These are phyloP conservation scores for Suillus subaureus DNA, from an alignment of 768 basidiomycete species.

Conservation along the genomic window DNA sequence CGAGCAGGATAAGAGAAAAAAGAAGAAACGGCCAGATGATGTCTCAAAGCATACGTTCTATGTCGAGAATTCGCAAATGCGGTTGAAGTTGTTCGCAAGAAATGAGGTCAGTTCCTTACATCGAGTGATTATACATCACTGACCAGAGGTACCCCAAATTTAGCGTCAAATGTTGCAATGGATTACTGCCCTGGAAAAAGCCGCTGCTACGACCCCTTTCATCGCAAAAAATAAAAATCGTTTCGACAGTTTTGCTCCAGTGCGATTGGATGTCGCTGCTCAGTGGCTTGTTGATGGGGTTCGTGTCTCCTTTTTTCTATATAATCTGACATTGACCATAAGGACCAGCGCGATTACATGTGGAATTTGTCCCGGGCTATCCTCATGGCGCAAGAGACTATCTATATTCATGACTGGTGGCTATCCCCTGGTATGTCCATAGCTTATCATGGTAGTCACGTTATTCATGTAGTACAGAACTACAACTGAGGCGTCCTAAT, in stretches of 20 bases:
- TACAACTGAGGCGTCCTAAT: constrained; percentile 82
- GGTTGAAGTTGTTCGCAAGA: constrained; percentile 81
- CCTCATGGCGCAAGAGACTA: constrained; percentile 80
- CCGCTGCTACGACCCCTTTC: constrained; percentile 76
- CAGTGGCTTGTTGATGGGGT: constrained; percentile 99
- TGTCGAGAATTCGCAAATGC: constrained; percentile 88
- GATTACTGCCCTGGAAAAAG: constrained; percentile 87
- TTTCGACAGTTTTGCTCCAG: constrained; percentile 94
- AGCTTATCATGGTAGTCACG: constrained; percentile 7
- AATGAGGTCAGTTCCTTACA: constrained; percentile 62
- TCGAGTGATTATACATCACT: constrained; percentile 1
- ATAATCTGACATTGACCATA: background rate
- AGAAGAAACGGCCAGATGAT: constrained; percentile 52
- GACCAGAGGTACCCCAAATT: background rate
- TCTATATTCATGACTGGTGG: constrained; percentile 99
- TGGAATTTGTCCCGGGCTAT: constrained; percentile 96
- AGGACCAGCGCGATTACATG: constrained; percentile 86
- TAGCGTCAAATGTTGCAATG: constrained; percentile 97
- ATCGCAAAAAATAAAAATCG: constrained; percentile 77
- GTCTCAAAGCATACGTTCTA: constrained; percentile 95
- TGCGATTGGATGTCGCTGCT: constrained; percentile 89
- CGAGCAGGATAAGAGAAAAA: constrained; percentile 46
- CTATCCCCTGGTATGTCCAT: constrained; percentile 69
- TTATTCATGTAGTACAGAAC: constrained; percentile 46
- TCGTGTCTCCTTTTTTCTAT: background rate